Evolutionary conservation across 345 rosid genomes (phyloP), one percentile per base, ranked within the genome.

Genomic region (Balakata baccata): DNA sequence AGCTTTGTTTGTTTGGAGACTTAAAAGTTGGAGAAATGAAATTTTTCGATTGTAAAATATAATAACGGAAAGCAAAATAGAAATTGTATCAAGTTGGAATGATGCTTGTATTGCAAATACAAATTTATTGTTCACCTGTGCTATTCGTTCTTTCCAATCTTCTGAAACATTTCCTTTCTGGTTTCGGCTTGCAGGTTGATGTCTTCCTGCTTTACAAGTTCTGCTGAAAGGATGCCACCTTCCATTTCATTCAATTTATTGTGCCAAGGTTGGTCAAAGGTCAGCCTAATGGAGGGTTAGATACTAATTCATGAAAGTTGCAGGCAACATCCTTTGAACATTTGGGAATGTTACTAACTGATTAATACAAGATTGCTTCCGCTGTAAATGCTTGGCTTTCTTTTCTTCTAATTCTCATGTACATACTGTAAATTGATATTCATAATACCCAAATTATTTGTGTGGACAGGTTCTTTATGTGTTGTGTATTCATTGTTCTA

Each of bases 341-440:
- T 62, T 62, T 73, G 71, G 71, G 71, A 75, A 77, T 63, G 83
- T 77, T 79, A 75, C 91, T 84, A 84, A 88, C 92, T 81, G 76
- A 82, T 85, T 78, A 79, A 85, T 76, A 77, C 68, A 64, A 75
- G 81, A 45, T 41, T 46, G 68, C 72, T 64, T 66, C 80, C 45
- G 14, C 76, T 78, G 73, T 52, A 58, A 46, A 69, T 52, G 76
- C 70, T 73, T 79, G 83, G 85, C 79, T 75, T 47, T 61, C 78
- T 46, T 14, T 75, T 66, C 80, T 80, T 78, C 75, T 84, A 77
- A 76, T 83, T 85, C 80, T 74, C 84, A 61, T 90, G 94, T 90
- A 88, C 81, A 84, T 75, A 75, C 74, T 94, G 93, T 92, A 92
- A 87, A 92, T 89, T 84, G 72, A 82, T 77, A 75, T 80, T 75